Conservation (phyloP, 2,329 filamentous ascomycete genomes). For the Colletotrichum liaoningense region DNA sequence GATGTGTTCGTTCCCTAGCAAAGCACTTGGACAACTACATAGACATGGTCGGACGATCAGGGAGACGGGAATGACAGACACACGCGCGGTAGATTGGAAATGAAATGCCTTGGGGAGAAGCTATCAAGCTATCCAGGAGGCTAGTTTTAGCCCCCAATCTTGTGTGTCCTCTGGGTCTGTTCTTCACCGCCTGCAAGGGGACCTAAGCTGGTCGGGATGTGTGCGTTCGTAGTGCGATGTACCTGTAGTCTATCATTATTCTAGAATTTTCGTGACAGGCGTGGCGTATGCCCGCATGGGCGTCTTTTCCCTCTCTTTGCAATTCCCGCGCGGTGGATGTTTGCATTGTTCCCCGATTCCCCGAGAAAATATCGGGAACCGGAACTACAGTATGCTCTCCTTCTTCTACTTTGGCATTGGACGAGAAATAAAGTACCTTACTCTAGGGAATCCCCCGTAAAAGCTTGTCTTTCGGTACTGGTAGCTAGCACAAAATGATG, state of each 20-base stretch:
- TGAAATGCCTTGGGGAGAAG: not conserved
- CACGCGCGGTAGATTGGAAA: not conserved
- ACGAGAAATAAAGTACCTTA: not conserved
- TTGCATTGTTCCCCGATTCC: not conserved
- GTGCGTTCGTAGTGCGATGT: not conserved
- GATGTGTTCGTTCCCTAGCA: not conserved
- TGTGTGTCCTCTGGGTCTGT: not conserved
- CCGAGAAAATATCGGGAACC: not conserved
- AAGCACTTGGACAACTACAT: too few species aligned
- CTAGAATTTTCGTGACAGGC: constrained; percentile 21
- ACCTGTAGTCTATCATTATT: not conserved
- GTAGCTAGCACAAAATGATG: not conserved
- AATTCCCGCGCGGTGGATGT: not conserved
- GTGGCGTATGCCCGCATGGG: not conserved
- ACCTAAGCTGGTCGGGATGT: not conserved
- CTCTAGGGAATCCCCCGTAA: not conserved
- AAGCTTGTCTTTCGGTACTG: not conserved
- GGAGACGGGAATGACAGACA: not conserved
- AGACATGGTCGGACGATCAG: not conserved
- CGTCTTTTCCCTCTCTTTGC: too few species aligned
- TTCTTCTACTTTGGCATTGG: too few species aligned
- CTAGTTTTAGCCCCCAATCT: not conserved
- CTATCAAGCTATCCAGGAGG: not conserved
- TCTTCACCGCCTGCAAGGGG: constrained; percentile 1
- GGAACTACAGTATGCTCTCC: not conserved